A percentile compares a stretch with the other conserved stretches of the same genome.
Evolutionary conservation across 2,329 filamentous ascomycete species (phyloP).

Genomic region (Aquanectria penicillioides): DNA sequence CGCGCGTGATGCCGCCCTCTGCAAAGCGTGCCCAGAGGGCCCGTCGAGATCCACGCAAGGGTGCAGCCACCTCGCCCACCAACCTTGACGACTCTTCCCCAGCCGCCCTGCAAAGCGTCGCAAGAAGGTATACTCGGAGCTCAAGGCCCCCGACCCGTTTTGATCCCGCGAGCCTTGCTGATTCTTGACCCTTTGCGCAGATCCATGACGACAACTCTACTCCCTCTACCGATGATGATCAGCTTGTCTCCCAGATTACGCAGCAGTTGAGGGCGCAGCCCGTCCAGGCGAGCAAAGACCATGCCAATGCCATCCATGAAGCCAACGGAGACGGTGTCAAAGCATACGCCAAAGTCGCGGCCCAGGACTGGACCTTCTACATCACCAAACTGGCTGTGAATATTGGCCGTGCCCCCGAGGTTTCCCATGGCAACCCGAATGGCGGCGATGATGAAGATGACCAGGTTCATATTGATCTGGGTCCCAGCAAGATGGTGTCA

Average conservation of each 20-base stretch:
- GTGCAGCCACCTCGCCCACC: slow-evolving; percentile 44
- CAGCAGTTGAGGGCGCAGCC: slow-evolving; percentile 60
- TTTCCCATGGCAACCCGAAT: slow-evolving; percentile 46
- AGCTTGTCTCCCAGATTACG: slow-evolving; percentile 65
- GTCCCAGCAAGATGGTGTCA: slow-evolving; percentile 84
- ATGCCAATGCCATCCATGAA: slow-evolving; percentile 72
- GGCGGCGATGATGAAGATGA: slow-evolving; percentile 57
- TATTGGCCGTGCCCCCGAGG: slow-evolving; percentile 76
- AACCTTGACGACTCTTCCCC: slow-evolving; percentile 65
- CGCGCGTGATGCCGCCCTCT: slow-evolving; percentile 49
- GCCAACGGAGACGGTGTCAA: slow-evolving; percentile 70
- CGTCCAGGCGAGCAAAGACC: slow-evolving; percentile 69
- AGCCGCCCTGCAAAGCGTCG: slow-evolving; percentile 71
- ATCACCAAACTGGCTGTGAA: slow-evolving; percentile 79
- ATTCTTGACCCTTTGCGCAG: slow-evolving; percentile 40
- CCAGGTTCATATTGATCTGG: slow-evolving; percentile 85
- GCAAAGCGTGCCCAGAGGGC: slow-evolving; percentile 50
- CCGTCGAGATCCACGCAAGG: slow-evolving; percentile 52
- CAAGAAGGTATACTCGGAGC: slow-evolving; percentile 61
- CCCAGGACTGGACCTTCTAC: slow-evolving; percentile 86
- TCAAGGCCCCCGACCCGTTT: background rate
- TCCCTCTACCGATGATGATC: slow-evolving; percentile 62
- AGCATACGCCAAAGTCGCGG: slow-evolving; percentile 85
- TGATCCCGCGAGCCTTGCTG: slow-evolving; percentile 24
- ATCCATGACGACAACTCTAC: slow-evolving; percentile 49